Base-by-base conservation (phyloP, 2,329 filamentous ascomycete species). In the Aurifilum marmelostoma region DNA sequence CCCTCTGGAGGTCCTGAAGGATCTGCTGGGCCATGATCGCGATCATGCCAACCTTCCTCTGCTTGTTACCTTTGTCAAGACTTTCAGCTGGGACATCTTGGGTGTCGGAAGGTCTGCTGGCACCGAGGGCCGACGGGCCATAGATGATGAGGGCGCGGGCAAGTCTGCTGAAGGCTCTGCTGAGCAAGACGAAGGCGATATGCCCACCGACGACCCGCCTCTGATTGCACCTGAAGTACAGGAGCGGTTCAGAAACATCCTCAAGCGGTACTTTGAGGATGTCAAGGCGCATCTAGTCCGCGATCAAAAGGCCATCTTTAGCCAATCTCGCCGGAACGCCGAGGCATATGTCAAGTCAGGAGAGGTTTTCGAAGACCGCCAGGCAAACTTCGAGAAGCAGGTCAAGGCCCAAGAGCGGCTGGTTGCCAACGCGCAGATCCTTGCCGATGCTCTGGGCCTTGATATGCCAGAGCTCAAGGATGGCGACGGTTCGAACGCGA, bases 291-390 rank as follows among this genome's bases (percentile, higher is more conserved):
- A 98, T 76, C 85, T 99, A 39, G 79, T 94, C 39, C 91, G 92
- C n/a, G 94, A 98, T 75, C 96, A 99, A 78, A 96, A 97, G 79
- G 91, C 92, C 54, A 90, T 99, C 54, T 88, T 90, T 66, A 89
- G 88, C 34, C 96, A 99, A 80, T 93, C 92, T 66, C 92, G 94
- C 72, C 94, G 95, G 74, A 99, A 99, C 80, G 95, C 96, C 0
- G 96, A 99, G 79, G 96, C 95, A 7, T 99, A 99, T 75, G 95
- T 99, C 75, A 97, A 97, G 76, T 98, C 96, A 50, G 96, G 96
- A 2, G 96, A 99, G 77, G 95, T 99, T 6, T 98, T 99, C 73
- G 96, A 99, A 78, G 96, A 99, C 76, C 91, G 96, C 64, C 96
- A 99, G 78, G 89, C 94, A 66, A 98, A 94, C 76, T 97, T 97